phyloP scores from a whole-genome alignment of 495 filamentous ascomycete genomes.

The Venustampulla echinocandica region DNA sequence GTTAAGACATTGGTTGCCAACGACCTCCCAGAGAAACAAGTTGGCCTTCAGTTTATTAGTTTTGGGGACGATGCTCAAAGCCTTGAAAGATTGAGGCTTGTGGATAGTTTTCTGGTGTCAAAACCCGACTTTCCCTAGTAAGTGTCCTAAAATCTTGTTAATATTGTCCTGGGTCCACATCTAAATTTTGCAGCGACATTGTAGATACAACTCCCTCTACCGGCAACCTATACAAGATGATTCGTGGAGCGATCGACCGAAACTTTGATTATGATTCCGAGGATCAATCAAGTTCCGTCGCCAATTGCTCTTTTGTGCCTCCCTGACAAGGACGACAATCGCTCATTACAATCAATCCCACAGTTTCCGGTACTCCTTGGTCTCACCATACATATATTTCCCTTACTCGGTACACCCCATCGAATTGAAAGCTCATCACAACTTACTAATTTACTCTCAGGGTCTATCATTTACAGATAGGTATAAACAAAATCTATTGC shows the following conservation, averaged over 20 bases:
- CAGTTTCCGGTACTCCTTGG: not conserved
- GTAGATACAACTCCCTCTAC: slow-evolving; percentile 13
- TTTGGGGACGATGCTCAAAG: not conserved
- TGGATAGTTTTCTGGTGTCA: slow-evolving; percentile 3
- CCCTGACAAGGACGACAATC: slow-evolving; percentile 1
- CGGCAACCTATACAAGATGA: slow-evolving; percentile 8
- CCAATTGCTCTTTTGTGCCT: slow-evolving; percentile 4
- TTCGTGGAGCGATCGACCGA: slow-evolving; percentile 8
- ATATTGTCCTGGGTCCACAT: not conserved
- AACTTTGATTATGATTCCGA: slow-evolving; percentile 7
- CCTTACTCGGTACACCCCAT: not conserved
- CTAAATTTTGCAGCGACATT: slow-evolving; percentile 8
- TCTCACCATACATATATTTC: not conserved
- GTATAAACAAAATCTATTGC: not conserved
- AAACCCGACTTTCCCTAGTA: slow-evolving; percentile 4
- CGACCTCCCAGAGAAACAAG: not conserved
- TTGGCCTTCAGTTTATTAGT: not conserved
- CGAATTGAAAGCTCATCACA: not conserved
- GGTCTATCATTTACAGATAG: not conserved
- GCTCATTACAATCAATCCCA: not conserved
- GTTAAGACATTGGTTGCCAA: not conserved
- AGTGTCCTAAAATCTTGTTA: not conserved
- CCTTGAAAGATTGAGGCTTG: slow-evolving; percentile 3
- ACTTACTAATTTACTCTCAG: not conserved
- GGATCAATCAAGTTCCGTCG: slow-evolving; percentile 3